A percentile compares a stretch with the other conserved stretches of the same genome.
Evolutionary conservation across 2,329 filamentous ascomycete species (phyloP).

Genomic region (Sclerotinia nivalis): DNA sequence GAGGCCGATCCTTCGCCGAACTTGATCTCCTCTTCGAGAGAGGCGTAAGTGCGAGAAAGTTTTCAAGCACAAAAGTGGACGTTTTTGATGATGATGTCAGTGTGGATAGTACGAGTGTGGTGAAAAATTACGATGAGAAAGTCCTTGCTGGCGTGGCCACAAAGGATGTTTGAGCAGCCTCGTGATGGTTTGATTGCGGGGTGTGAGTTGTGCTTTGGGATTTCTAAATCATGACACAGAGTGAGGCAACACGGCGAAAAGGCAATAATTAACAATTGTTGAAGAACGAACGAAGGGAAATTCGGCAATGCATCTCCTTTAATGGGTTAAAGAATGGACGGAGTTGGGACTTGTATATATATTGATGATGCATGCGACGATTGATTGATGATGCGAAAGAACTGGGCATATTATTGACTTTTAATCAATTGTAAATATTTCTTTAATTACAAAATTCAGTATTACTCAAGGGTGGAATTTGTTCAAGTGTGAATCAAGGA

Average conservation of each 20-base stretch:
- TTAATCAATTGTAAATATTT: neutral
- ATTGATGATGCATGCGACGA: neutral
- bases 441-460: neutral
- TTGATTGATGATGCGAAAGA: neutral
- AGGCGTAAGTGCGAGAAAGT: constrained; percentile 50
- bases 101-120: constrained; percentile 28
- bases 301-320: neutral
- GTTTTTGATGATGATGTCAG: constrained; percentile 36
- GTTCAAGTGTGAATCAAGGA: neutral
- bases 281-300: neutral
- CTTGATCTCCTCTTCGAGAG: constrained; percentile 82
- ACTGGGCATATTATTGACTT: neutral
- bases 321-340: neutral
- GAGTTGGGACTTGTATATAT: constrained; percentile 6
- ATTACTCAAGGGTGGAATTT: too few relatives aligned
- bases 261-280: neutral
- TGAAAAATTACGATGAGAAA: constrained; percentile 59
- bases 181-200: neutral
- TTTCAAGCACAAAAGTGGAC: constrained; percentile 38
- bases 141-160: constrained; percentile 48
- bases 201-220: neutral
- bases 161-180: neutral
- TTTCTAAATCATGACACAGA: neutral
- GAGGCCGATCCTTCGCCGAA: constrained; percentile 80
- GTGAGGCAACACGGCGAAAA: neutral